These are phyloP conservation scores for Hyphopichia wangnamkhiaoensis DNA, from an alignment of 1,139 yeast species.

Conservation along the genomic window DNA sequence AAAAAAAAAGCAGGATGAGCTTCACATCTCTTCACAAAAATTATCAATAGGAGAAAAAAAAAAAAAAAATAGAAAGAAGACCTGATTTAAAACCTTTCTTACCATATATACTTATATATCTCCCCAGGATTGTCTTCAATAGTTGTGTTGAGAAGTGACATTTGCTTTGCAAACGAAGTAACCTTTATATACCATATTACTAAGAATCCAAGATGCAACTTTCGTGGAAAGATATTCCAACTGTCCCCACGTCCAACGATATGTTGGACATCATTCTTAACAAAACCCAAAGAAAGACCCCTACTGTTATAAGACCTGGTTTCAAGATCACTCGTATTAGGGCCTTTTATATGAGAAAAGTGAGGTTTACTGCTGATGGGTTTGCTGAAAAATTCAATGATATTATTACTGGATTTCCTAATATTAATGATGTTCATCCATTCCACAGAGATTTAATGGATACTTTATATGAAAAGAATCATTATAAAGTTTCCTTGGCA, in stretches of 20 bases:
- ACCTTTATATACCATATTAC: conserved; percentile 5
- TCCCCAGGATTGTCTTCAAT: no score
- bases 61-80: conserved; percentile 8
- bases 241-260: conserved; percentile 89
- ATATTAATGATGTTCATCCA: conserved; percentile 96
- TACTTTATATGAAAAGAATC: conserved; percentile 95
- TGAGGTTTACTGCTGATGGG: conserved; percentile 93
- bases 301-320: conserved; percentile 96
- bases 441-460: conserved; percentile 98
- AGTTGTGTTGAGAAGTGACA: no score
- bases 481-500: conserved; percentile 95
- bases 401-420: conserved; percentile 85
- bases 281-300: conserved; percentile 97
- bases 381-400: conserved; percentile 90
- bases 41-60: conserved; percentile 5
- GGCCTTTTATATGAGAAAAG: conserved; percentile 98
- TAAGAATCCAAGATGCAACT: conserved; percentile 69
- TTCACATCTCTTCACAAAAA: conserved; percentile 7
- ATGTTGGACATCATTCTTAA: conserved; percentile 94
- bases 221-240: conserved; percentile 97
- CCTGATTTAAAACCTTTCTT: conserved; percentile 1
- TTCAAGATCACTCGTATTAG: conserved; percentile 95
- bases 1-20: conserved; percentile 9
- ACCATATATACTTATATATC: background rate
- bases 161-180: no score